Evolutionary conservation across 345 rosid genomes (phyloP).

Genomic region (Fremontodendron californicum): DNA sequence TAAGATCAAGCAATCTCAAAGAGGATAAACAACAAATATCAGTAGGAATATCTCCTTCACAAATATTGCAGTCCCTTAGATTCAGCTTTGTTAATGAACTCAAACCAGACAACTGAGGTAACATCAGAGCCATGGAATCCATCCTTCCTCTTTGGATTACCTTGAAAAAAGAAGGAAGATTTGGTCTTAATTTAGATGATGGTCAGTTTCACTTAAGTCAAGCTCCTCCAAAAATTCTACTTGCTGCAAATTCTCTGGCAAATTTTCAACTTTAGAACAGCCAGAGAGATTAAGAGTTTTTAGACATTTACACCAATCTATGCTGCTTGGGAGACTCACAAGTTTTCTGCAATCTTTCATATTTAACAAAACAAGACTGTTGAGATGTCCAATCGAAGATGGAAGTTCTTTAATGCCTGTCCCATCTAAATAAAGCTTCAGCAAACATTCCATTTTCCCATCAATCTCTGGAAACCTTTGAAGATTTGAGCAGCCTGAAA

Average conservation of each 20-base stretch:
- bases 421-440: no score
- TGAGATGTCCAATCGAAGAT: no score
- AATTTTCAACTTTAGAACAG: no score
- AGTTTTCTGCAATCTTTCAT: no score
- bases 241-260: no score
- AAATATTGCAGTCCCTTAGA: conserved; percentile 25
- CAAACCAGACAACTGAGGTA: conserved; percentile 22
- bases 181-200: background rate
- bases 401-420: no score
- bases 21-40: conserved; percentile 24
- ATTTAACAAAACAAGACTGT: no score
- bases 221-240: no score
- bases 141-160: background rate
- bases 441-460: conserved; percentile 15
- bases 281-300: no score
- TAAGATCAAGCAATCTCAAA: conserved; percentile 19
- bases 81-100: conserved; percentile 24
- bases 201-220: no score
- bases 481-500: background rate
- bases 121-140: background rate
- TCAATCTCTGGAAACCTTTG: background rate
- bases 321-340: no score
- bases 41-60: conserved; percentile 21
- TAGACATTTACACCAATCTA: no score
- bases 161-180: background rate